Evolutionary conservation across 495 filamentous ascomycete species (phyloP), one percentile per base, ranked within the genome.

Genomic region (Hyaloscypha finlandica): DNA sequence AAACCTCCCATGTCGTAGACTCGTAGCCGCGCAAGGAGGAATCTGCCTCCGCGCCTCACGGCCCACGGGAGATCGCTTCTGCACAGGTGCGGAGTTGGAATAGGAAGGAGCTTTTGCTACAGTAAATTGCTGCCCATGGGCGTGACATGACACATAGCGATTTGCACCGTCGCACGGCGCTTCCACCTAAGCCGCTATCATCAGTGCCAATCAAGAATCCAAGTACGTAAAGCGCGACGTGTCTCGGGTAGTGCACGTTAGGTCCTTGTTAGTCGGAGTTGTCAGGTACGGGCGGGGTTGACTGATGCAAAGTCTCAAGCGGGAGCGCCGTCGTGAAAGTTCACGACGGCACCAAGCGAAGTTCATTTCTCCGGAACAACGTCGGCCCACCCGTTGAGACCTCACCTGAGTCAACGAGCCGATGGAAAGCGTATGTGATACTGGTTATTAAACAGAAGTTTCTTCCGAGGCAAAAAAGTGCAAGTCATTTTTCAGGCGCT

Each of bases 141-240:
- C 42, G 25, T 25, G 25, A 25, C 42, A 48, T 48, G 42, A 48
- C 42, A 48, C 42, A 48, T 48, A 4, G 42, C 16, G 42, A 11
- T 12, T 48, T 48, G 35, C 16, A 48, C 42, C 42, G 42, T 19
- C 16, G 16, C 42, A 48, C 42, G 4, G 16, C 42, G 16, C 11
- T 48, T 16, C 16, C 8, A 48, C 9, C 6, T 19, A 4, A 16
- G 42, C 42, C 9, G 9, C 14, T 6, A 16, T 19, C 19, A 5
- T n/a, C 53, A 11, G 8, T 56, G 20, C 53, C 53, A 56, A 14
- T 19, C 11, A 19, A 12, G 8, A 56, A 29, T 56, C 22, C 19
- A 56, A 53, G 53, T 56, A 56, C 53, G 53, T 56, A 56, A 56
- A 12, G 9, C 16, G 42, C 42, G 42, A 11, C 42, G 42, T 48